Base-by-base conservation (phyloP, 805 yeast species). In the Saccharomycopsis babjevae region DNA sequence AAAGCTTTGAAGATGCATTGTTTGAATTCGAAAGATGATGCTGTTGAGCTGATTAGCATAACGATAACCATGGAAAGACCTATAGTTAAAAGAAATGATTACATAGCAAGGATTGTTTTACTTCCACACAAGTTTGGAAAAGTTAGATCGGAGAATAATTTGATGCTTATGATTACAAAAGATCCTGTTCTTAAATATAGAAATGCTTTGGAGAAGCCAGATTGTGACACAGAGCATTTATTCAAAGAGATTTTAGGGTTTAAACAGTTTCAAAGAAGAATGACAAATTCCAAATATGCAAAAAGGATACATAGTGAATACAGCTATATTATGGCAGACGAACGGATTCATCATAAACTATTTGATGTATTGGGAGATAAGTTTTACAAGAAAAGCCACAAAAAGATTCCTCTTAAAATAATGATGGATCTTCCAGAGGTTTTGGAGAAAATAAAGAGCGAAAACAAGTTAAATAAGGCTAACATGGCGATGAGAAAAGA, bases 251-350 rank as follows among this genome's bases (percentile, higher is more conserved):
- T 89, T 28, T 73, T 83, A 20, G 79, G 89, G 15, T 74, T 85
- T 56, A 82, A 81, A 64, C 84, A 80, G 65, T 70, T 86, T 60
- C 82, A 79, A 67, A 71, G 78, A 28, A 69, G 81, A 22, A 70
- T 78, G 10, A 68, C 69, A 18, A 79, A 77, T 64, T 74, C 77
- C 2, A 78, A 77, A 57, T 74, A 79, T 28, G 68, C 82, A 39
- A 77, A 75, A 57, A 80, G 78, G 56, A 66, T 84, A 1, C 82
- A 74, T 66, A 78, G 80, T 61, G 88, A 85, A 46, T 83, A 79
- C 68, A 96, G 89, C 67, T 67, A 85, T 32, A 76, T 89, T 1
- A 74, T 89, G 10, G 84, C 86, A 4, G 96, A 89, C 70, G 81
- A 84, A 58, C 74, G 94, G 63, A 78, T 88, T 1, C 84, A 83